Percentiles rank a stretch among this genome's conserved stretches.
Conservation (phyloP, 1,139 yeast species). For the Yamadazyma trypodendri region DNA sequence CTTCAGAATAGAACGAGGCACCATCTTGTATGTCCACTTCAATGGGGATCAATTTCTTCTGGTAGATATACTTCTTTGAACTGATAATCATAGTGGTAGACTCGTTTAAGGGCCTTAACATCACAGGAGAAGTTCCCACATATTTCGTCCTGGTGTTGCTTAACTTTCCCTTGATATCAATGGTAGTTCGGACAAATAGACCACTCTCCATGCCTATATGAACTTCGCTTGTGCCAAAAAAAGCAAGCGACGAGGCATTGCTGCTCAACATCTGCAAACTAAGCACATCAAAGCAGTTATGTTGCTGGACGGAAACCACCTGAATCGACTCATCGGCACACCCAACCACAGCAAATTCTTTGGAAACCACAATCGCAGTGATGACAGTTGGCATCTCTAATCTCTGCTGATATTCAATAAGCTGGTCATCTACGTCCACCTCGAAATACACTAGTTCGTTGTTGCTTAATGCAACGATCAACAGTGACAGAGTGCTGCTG, state of each 20-base stretch:
- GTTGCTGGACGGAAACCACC: constrained; percentile 63
- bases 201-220: constrained; percentile 87
- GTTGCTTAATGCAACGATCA: constrained; percentile 69
- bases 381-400: constrained; percentile 57
- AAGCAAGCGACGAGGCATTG: constrained; percentile 48
- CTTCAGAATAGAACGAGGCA: constrained; percentile 61
- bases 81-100: constrained; percentile 41
- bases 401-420: constrained; percentile 69
- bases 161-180: constrained; percentile 57
- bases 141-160: constrained; percentile 71
- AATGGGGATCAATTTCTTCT: constrained; percentile 38
- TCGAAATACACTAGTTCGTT: constrained; percentile 83
- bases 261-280: constrained; percentile 71
- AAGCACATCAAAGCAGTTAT: constrained; percentile 60
- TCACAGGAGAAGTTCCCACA: constrained; percentile 66
- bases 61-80: constrained; percentile 42
- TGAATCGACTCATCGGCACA: constrained; percentile 71
- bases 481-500: constrained; percentile 64
- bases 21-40: constrained; percentile 32
- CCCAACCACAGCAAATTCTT: constrained; percentile 65
- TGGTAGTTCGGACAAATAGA: constrained; percentile 60
- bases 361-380: constrained; percentile 43
- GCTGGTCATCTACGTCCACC: constrained; percentile 59
- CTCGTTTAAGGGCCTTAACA: constrained; percentile 33
- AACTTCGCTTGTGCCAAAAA: constrained; percentile 32